A percentile compares a stretch with the other conserved stretches of the same genome.
Evolutionary conservation across 2,329 filamentous ascomycete species (phyloP).

Genomic region (Botrytis elliptica): DNA sequence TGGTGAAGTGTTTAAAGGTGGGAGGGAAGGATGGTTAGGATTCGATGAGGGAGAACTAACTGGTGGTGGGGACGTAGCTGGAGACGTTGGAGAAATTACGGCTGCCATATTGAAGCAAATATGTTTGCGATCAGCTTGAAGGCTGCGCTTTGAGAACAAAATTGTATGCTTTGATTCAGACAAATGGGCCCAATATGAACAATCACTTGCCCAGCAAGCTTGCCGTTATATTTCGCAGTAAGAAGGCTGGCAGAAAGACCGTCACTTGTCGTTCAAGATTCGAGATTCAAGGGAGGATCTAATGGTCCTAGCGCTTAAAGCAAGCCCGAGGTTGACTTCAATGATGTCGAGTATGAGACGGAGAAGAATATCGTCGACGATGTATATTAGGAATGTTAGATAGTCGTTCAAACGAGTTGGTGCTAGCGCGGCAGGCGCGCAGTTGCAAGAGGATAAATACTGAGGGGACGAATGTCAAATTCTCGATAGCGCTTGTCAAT

Average conservation of each 20-base stretch:
- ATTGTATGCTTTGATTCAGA: conserved; percentile 2
- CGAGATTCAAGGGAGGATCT: background rate
- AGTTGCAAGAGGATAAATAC: background rate
- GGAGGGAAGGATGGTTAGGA: conserved; percentile 53
- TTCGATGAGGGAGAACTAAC: conserved; percentile 47
- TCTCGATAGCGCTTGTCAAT: conserved; percentile 11
- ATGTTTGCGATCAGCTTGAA: conserved; percentile 18
- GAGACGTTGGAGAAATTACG: conserved; percentile 54
- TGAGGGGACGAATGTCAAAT: background rate
- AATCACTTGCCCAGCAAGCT: conserved; percentile 37
- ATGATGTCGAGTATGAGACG: conserved; percentile 1
- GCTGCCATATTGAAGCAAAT: conserved; percentile 40
- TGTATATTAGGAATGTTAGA: conserved; percentile 7
- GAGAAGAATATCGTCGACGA: background rate
- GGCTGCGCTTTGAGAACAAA: background rate
- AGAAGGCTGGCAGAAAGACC: conserved; percentile 9
- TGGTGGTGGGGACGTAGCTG: conserved; percentile 53
- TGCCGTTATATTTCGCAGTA: conserved; percentile 25
- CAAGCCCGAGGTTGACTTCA: background rate
- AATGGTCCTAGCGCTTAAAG: conserved; percentile 9
- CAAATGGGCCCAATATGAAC: conserved; percentile 21
- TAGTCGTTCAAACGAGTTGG: background rate
- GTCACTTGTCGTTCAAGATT: background rate
- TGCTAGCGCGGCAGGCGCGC: conserved; percentile 14
- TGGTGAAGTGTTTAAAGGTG: conserved; percentile 58